A percentile compares a stretch with the other conserved stretches of the same genome.
phyloP scores from a whole-genome alignment of 1,139 yeast species.

The Diutina mesorugosa region DNA sequence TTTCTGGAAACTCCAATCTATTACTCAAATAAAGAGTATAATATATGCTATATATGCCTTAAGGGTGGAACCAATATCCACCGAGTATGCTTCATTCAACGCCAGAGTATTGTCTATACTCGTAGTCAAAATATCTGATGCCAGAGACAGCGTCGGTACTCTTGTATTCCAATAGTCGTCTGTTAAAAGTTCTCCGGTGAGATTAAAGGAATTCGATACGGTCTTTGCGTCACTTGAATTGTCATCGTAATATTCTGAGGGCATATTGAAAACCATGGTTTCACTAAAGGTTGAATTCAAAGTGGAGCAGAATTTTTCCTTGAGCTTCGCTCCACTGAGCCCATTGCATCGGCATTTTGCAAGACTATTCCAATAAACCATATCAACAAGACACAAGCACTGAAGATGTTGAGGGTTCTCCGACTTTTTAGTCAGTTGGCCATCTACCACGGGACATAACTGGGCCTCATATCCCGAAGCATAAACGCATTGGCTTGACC shows the following conservation, averaged over 20 bases:
- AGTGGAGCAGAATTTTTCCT: not conserved
- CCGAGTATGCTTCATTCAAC: not conserved
- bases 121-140: not conserved
- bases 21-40: not conserved
- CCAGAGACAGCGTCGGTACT: not conserved
- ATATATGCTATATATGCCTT: not conserved
- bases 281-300: not conserved
- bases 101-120: not conserved
- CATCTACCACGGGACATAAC: not conserved
- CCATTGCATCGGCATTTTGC: not conserved
- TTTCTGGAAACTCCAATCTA: too few relatives aligned
- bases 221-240: not conserved
- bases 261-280: not conserved
- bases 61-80: not conserved
- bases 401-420: not conserved
- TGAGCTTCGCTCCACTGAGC: not conserved
- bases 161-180: not conserved
- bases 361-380: not conserved
- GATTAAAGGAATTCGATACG: not conserved
- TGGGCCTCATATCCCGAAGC: not conserved
- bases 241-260: not conserved
- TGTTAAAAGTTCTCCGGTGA: not conserved
- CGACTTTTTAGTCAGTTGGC: not conserved
- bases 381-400: not conserved
- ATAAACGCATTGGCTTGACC: not conserved